Percentiles rank a stretch among this genome's conserved stretches.
These are phyloP conservation scores for Phytophthora meadii DNA, from an alignment of 352 stramenopile species.

Conservation along the genomic window DNA sequence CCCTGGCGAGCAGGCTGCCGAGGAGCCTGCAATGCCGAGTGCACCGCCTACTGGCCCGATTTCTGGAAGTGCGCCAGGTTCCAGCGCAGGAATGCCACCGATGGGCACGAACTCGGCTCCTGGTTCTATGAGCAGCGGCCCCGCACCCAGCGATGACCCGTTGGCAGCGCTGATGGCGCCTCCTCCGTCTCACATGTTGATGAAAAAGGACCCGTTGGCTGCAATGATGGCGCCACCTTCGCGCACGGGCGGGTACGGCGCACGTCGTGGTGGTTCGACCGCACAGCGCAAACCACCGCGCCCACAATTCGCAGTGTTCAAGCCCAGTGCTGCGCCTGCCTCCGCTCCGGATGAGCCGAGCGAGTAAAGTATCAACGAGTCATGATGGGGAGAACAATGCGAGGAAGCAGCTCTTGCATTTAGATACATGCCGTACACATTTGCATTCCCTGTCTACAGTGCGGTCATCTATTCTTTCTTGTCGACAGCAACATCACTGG, in stretches of 20 bases:
- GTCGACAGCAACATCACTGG: slow-evolving; percentile 10
- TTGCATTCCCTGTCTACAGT: slow-evolving; percentile 1
- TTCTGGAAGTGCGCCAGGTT: slow-evolving; percentile 57
- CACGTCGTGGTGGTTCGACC: slow-evolving; percentile 34
- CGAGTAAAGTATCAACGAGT: slow-evolving; percentile 21
- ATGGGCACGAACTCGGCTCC: slow-evolving; percentile 66
- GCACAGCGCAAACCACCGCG: slow-evolving; percentile 63
- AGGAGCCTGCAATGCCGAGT: slow-evolving; percentile 69
- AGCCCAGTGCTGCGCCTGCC: slow-evolving; percentile 49
- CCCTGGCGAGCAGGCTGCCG: slow-evolving; percentile 71
- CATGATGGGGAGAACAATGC: not conserved
- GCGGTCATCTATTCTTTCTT: slow-evolving; percentile 32
- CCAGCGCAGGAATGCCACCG: slow-evolving; percentile 43
- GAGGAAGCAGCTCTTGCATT: slow-evolving; percentile 41
- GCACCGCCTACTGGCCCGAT: slow-evolving; percentile 74
- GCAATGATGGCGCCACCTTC: slow-evolving; percentile 87
- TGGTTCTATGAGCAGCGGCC: slow-evolving; percentile 61
- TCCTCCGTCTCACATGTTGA: slow-evolving; percentile 67
- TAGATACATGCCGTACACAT: slow-evolving; percentile 35
- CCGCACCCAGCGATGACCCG: slow-evolving; percentile 58
- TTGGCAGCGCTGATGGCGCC: slow-evolving; percentile 85
- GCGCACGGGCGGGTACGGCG: slow-evolving; percentile 46
- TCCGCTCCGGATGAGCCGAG: slow-evolving; percentile 32
- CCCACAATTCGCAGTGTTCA: slow-evolving; percentile 90
- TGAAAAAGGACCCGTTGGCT: slow-evolving; percentile 85